Conservation (phyloP, 495 filamentous ascomycete species). For the Penicillium pancosmium region DNA sequence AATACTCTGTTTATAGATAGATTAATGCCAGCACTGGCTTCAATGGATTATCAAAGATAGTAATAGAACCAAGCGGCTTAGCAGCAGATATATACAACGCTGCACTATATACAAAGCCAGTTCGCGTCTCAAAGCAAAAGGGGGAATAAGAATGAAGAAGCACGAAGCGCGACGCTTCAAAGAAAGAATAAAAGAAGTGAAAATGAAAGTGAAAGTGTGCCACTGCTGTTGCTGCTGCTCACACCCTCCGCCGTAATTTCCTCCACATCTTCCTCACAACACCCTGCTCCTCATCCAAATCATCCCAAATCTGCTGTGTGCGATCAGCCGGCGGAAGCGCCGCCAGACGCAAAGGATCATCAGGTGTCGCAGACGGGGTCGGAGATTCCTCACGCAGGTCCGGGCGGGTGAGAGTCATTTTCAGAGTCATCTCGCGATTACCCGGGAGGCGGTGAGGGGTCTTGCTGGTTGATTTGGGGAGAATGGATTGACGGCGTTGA, state of each 20-base stretch:
- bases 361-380: conserved; percentile 25
- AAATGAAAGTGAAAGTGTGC: too few relatives aligned
- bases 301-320: conserved; percentile 48
- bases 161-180: too few relatives aligned
- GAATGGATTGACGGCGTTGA: conserved; percentile 25
- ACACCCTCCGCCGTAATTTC: conserved; percentile 35
- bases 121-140: too few relatives aligned
- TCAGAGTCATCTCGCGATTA: conserved; percentile 85
- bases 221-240: too few relatives aligned
- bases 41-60: too few relatives aligned
- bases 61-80: too few relatives aligned
- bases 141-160: too few relatives aligned
- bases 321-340: conserved; percentile 52
- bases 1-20: too few relatives aligned
- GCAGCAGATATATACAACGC: too few relatives aligned
- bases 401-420: conserved; percentile 83
- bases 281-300: conserved; percentile 45
- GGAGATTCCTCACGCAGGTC: neutral
- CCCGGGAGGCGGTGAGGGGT: conserved; percentile 25
- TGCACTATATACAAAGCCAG: too few relatives aligned
- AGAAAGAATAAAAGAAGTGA: too few relatives aligned
- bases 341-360: conserved; percentile 57
- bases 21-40: too few relatives aligned
- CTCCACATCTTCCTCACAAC: conserved; percentile 61
- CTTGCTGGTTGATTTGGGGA: conserved; percentile 19